Percentiles rank a stretch among this genome's conserved stretches.
phyloP scores from a whole-genome alignment of 345 rosid species.

The Turritis glabra region DNA sequence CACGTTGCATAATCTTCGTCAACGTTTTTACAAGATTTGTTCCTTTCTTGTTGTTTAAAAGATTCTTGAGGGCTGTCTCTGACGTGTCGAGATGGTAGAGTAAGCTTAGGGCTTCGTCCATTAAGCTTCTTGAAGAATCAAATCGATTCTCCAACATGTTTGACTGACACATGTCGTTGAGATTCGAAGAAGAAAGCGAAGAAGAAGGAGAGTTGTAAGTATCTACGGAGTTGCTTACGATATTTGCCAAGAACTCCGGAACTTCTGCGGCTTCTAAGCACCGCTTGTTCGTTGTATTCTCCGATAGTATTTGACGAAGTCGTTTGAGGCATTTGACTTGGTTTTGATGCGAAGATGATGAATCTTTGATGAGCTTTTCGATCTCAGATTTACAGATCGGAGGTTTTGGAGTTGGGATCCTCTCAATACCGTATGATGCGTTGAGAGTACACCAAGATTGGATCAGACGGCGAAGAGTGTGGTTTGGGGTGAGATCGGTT shows the following conservation, averaged over 20 bases:
- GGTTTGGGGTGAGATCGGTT: conserved; percentile 81
- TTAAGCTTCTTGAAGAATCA: conserved; percentile 37
- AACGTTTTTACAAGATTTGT: conserved; percentile 50
- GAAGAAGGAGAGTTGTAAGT: conserved; percentile 33
- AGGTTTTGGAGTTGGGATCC: conserved; percentile 92
- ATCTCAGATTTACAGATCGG: conserved; percentile 60
- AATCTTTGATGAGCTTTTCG: conserved; percentile 55
- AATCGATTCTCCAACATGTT: conserved; percentile 40
- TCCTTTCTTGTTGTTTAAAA: conserved; percentile 48
- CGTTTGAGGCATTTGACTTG: conserved; percentile 55
- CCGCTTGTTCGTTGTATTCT: conserved; percentile 61
- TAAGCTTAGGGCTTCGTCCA: conserved; percentile 67
- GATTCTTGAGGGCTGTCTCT: conserved; percentile 60
- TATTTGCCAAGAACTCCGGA: conserved; percentile 58
- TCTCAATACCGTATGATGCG: conserved; percentile 75
- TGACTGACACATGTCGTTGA: conserved; percentile 35
- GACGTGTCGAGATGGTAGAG: conserved; percentile 64
- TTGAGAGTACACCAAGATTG: conserved; percentile 97
- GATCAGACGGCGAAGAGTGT: conserved; percentile 78
- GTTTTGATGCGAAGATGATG: conserved; percentile 48
- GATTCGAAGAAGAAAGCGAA: conserved; percentile 32
- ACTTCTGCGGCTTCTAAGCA: conserved; percentile 77
- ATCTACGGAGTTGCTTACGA: conserved; percentile 39
- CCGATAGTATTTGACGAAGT: conserved; percentile 57
- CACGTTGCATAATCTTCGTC: conserved; percentile 56